Evolutionary conservation across 441 rosid genomes (phyloP).

Genomic region (Sinapis alba): DNA sequence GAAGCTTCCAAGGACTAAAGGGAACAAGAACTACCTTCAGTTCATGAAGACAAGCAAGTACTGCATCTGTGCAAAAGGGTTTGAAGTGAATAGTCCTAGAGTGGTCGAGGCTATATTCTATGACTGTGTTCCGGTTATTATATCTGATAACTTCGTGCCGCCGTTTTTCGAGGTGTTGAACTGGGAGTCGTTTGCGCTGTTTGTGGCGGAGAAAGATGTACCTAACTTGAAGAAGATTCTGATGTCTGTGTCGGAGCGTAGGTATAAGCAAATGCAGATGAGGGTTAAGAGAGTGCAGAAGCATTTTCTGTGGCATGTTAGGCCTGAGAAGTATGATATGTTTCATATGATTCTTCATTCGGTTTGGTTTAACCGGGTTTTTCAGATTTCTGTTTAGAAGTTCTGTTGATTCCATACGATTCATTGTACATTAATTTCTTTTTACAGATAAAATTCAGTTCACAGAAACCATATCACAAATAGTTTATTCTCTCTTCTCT

Average conservation of each 20-base stretch:
- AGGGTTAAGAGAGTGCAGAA: conserved; percentile 76
- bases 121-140: conserved; percentile 85
- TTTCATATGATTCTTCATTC: conserved; percentile 96
- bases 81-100: conserved; percentile 48
- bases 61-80: conserved; percentile 43
- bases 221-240: conserved; percentile 81
- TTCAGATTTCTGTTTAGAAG: conserved; percentile 44
- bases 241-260: conserved; percentile 56
- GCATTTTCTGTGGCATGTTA: conserved; percentile 92
- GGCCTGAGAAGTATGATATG: conserved; percentile 75
- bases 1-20: conserved; percentile 36
- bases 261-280: conserved; percentile 69
- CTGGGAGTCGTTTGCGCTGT: conserved; percentile 87
- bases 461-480: background rate
- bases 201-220: conserved; percentile 76
- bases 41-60: conserved; percentile 45
- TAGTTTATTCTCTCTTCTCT: background rate
- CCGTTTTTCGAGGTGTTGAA: conserved; percentile 77
- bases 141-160: conserved; percentile 87
- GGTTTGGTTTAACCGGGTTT: conserved; percentile 81
- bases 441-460: background rate
- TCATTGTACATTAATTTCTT: conserved; percentile 28
- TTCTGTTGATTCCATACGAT: background rate
- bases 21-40: conserved; percentile 41
- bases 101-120: conserved; percentile 88